Conservation (phyloP, 225 moss, liverwort and hornwort species). For the Bryum argenteum region DNA sequence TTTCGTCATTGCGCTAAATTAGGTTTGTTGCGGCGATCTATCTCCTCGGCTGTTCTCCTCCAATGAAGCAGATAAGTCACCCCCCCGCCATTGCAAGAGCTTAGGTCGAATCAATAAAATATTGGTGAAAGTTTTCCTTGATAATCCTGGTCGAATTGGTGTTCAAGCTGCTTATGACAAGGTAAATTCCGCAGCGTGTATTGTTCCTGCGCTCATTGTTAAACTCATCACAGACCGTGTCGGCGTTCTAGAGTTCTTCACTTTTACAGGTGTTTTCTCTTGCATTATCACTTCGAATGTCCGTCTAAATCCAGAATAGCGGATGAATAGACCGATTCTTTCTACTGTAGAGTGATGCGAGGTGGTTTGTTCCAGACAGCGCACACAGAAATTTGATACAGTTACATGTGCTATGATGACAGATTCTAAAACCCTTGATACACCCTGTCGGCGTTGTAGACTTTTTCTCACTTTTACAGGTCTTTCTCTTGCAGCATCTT, state of each 20-base stretch:
- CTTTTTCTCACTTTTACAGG: not conserved
- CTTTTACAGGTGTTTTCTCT: too few relatives aligned
- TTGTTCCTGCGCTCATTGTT: constrained; percentile 10
- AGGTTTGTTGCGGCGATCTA: constrained; percentile 29
- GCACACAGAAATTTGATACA: constrained; percentile 3
- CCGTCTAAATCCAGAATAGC: constrained; percentile 1
- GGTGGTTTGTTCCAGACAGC: constrained; percentile 9
- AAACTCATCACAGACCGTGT: too few relatives aligned
- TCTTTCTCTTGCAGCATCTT: constrained; percentile 68
- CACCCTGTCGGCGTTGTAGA: constrained; percentile 26
- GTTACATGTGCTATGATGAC: constrained; percentile 15
- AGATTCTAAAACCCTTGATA: constrained; percentile 37
- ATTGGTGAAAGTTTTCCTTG: constrained; percentile 48
- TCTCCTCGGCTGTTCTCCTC: constrained; percentile 31
- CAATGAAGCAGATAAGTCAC: constrained; percentile 45
- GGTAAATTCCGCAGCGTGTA: constrained; percentile 38
- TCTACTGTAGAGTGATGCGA: constrained; percentile 14
- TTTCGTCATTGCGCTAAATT: not conserved
- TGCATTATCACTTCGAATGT: constrained; percentile 14
- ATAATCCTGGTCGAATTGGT: constrained; percentile 57
- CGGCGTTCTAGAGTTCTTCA: too few relatives aligned
- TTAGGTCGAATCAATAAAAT: constrained; percentile 33
- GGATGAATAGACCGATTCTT: constrained; percentile 3
- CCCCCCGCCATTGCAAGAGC: constrained; percentile 45
- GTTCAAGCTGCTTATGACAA: constrained; percentile 54